Evolutionary conservation across 352 stramenopile species (phyloP).

Genomic region (Phytopythium kandeliae): DNA sequence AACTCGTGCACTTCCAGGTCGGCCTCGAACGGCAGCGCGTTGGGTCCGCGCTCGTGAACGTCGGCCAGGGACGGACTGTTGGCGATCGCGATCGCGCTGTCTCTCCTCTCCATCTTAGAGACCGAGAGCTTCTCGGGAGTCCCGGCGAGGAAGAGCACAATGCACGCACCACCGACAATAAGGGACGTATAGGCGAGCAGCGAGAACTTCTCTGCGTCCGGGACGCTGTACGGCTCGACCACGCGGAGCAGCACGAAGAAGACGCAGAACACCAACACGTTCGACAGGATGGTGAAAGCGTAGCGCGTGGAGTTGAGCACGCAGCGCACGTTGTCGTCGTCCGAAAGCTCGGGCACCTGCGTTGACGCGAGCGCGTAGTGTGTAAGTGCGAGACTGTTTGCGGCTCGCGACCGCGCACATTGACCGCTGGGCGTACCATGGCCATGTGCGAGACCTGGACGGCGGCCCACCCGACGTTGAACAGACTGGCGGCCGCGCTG

Average conservation of each 20-base stretch:
- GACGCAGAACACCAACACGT: slow-evolving; percentile 77
- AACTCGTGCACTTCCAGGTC: slow-evolving; percentile 39
- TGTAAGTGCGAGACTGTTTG: no score
- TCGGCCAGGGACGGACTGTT: slow-evolving; percentile 57
- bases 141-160: slow-evolving; percentile 54
- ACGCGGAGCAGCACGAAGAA: slow-evolving; percentile 65
- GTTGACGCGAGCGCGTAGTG: no score
- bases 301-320: slow-evolving; percentile 82
- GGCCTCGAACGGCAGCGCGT: slow-evolving; percentile 42
- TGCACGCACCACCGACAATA: slow-evolving; percentile 55
- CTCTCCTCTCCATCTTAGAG: slow-evolving; percentile 14
- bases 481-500: slow-evolving; percentile 65
- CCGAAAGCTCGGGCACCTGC: slow-evolving; percentile 68
- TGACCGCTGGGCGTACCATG: slow-evolving; percentile 51
- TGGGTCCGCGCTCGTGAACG: slow-evolving; percentile 30
- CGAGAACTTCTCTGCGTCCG: slow-evolving; percentile 72
- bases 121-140: slow-evolving; percentile 53
- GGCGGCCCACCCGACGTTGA: slow-evolving; percentile 81
- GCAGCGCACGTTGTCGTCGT: slow-evolving; percentile 72
- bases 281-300: slow-evolving; percentile 85
- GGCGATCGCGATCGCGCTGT: slow-evolving; percentile 20
- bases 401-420: no score
- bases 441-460: slow-evolving; percentile 86
- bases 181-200: slow-evolving; percentile 68
- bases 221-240: slow-evolving; percentile 54